Base-by-base conservation (phyloP, 768 basidiomycete genomes). In the Tricholomella constricta region DNA sequence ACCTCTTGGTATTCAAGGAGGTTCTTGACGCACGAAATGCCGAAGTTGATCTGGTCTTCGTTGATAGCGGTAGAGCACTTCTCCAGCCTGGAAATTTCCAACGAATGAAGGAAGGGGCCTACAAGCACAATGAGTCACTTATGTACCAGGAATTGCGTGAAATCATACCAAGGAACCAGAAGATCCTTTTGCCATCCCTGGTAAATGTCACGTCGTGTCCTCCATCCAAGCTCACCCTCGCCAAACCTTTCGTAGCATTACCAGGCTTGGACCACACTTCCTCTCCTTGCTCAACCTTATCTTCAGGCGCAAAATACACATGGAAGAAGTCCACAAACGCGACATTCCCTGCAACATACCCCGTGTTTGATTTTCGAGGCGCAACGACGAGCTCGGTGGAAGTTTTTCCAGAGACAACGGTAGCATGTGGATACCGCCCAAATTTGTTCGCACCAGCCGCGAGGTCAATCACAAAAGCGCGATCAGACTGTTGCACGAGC, bases 321-420 rank as follows among this genome's bases (percentile, higher is more conserved):
- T 90, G 79, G 69, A 78, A 82, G 62, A 84, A 82, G 58, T 89
- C 87, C 11, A 87, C 80, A 55, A 90, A 86, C 0, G 86, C 88
- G 12, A 83, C 73, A 34, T 74, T 69, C 4, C 67, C 65, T 6
- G 72, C 71, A 1, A 42, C 45, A 45, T 65, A 63, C 2, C 55
- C 54, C 4, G 62, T 64, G 20, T 61, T 60, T 17, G 42, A 51
- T 7, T 15, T 35, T 29, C 29, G 35, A 11, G 73, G 69, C 2
- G 80, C 74, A 34, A 83, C 73, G 3, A 69, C 78, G 0, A 89
- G 52, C 57, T 89, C 86, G 5, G 69, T 65, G 0, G 86, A 85
- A 72, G 78, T 83, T 52, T 72, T 72, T 0, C 86, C 88, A 6
- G 70, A 69, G 1, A 80, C 84, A 11, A 88, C 58, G 3, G 75